These are phyloP conservation scores for Calvatia gigantea DNA, from an alignment of 768 basidiomycete genomes.

Conservation along the genomic window DNA sequence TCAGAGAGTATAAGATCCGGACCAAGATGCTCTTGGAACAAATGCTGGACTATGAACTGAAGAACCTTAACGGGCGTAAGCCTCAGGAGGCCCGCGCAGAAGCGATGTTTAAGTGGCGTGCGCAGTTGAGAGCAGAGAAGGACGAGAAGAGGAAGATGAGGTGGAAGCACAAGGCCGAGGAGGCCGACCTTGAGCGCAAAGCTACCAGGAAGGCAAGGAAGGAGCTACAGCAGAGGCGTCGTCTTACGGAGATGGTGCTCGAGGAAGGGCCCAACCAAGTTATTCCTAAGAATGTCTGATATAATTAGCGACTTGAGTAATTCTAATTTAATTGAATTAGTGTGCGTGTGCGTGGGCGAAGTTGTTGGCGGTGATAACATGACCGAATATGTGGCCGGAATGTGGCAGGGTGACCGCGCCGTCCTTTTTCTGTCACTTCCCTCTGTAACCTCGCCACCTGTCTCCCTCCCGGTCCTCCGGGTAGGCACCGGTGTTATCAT, in stretches of 20 bases:
- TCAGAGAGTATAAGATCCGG: constrained; percentile 53
- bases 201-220: constrained; percentile 51
- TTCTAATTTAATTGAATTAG: background rate
- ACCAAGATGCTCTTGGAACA: constrained; percentile 49
- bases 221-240: constrained; percentile 49
- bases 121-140: constrained; percentile 52
- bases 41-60: constrained; percentile 50
- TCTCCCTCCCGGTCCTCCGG: background rate
- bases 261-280: constrained; percentile 57
- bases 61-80: constrained; percentile 57
- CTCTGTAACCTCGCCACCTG: background rate
- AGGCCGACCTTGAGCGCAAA: constrained; percentile 52
- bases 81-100: constrained; percentile 65
- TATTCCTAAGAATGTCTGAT: constrained; percentile 35
- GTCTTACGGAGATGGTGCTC: constrained; percentile 52
- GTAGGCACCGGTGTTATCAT: background rate
- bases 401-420: background rate
- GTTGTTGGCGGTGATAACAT: too few relatives aligned
- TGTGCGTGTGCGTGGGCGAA: background rate
- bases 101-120: constrained; percentile 71
- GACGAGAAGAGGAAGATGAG: constrained; percentile 60
- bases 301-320: background rate
- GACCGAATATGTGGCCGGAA: background rate
- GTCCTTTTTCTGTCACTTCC: background rate
- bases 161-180: constrained; percentile 46